Evolutionary conservation across 345 rosid species (phyloP), one percentile per base, ranked within the genome.

Genomic region (Gossypium raimondii): DNA sequence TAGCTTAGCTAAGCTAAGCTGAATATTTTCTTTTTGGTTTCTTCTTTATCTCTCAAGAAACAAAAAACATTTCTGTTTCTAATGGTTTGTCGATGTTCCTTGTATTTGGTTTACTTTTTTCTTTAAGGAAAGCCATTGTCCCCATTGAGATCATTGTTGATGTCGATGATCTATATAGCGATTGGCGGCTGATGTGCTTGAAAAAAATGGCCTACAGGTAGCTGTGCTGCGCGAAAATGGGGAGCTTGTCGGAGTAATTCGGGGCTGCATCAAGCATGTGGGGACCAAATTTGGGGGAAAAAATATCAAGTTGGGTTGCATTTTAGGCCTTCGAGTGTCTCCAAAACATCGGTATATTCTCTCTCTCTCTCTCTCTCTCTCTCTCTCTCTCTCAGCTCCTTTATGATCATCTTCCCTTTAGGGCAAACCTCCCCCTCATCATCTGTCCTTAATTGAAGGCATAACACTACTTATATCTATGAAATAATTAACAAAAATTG

Each of bases 301-400:
- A 3, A 29, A 62, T 74, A 61, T 86, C 70, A 85, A 84, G 67
- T 70, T 85, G 80, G 92, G 92, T 53, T 86, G 87, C 84, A 82
- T 85, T 41, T 81, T 86, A 58, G 89, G 92, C 76, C 89, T 88
- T 60, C 84, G 89, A 65, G 89, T 88, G 63, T 86, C 88, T 84
- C 87, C 88, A 20, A 64, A 27, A 24, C 88, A 86, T 76, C 81
- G 88, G 92, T 88, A 78, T 67, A 8, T 18, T 24, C 13, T 12
- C 16, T 29, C 14, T 56, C 59, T 29, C 14, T 64, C 58, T 29
- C 14, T 45, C 48, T 72, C 64, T 41, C 52, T 58, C 58, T 29
- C 41, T 34, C 41, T 45, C 14, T 45, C 59, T 72, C 64, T 41
- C 52, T 64, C 58, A 47, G 22, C 17, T 38, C 41, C 69, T 22